Percentiles rank a stretch among this genome's conserved stretches.
Conservation (phyloP, 768 basidiomycete species). For the Saitozyma podzolica region DNA sequence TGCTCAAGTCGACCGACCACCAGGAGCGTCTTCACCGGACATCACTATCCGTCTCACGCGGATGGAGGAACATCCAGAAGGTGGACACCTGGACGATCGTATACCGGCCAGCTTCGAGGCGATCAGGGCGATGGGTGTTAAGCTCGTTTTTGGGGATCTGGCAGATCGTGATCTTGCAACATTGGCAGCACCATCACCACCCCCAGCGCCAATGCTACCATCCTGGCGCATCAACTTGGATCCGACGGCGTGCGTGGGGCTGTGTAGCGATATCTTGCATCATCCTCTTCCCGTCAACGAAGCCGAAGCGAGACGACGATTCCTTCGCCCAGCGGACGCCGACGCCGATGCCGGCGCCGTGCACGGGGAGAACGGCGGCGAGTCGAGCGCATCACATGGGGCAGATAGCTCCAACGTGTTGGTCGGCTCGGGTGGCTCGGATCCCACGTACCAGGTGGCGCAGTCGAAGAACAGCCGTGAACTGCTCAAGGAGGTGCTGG, state of each 20-base stretch:
- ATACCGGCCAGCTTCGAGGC: conserved; percentile 63
- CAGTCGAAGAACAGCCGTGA: conserved; percentile 64
- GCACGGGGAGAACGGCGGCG: conserved; percentile 11
- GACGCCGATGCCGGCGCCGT: not conserved
- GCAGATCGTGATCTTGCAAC: conserved; percentile 9
- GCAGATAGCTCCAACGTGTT: too few species aligned
- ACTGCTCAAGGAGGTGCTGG: conserved; percentile 67
- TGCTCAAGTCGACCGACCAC: conserved; percentile 58
- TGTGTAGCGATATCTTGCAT: conserved; percentile 79
- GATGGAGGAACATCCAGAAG: conserved; percentile 51
- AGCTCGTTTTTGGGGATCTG: conserved; percentile 63
- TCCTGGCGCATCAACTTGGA: conserved; percentile 74
- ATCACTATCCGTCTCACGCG: conserved; percentile 70
- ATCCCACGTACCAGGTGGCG: not conserved
- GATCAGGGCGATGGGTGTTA: conserved; percentile 66
- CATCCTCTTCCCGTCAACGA: conserved; percentile 62
- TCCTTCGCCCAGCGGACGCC: conserved; percentile 57
- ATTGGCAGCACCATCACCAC: conserved; percentile 2
- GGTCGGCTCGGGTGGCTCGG: too few species aligned
- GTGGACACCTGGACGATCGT: conserved; percentile 54
- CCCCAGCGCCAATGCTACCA: conserved; percentile 51
- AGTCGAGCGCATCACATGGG: too few species aligned
- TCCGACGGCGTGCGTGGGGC: conserved; percentile 77
- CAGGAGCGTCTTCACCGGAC: conserved; percentile 49
- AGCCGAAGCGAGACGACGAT: conserved; percentile 65